Conservation (phyloP, 345 rosid species). For the Eutrema heterophyllum region DNA sequence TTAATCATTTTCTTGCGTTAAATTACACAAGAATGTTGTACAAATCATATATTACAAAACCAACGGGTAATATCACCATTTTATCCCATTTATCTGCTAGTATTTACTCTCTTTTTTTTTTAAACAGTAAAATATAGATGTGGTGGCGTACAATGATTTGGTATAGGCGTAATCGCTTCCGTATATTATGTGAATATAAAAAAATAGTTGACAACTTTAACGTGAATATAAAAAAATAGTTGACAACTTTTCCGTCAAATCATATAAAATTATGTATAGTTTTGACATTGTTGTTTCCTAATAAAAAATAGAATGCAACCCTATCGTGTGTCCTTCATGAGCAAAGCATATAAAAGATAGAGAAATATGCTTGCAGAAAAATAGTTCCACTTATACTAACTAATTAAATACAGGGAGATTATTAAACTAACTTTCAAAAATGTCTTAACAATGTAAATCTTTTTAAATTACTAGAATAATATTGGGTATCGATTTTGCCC, state of each 20-base stretch:
- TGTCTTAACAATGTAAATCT: no score
- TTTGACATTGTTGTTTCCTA: not conserved
- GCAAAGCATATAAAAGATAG: not conserved
- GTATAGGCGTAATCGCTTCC: not conserved
- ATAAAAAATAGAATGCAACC: not conserved
- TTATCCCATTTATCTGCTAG: not conserved
- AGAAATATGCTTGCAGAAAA: not conserved
- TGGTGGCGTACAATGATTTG: not conserved
- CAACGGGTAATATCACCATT: not conserved
- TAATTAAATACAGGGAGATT: no score
- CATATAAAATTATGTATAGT: not conserved
- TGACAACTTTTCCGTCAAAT: not conserved
- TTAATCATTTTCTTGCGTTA: not conserved
- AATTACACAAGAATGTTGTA: not conserved
- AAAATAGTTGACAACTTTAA: not conserved
- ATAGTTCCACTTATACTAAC: not conserved
- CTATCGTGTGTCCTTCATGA: conserved; percentile 2
- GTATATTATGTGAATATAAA: not conserved
- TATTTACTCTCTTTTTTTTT: not conserved
- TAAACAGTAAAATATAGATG: not conserved
- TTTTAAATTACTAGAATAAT: no score
- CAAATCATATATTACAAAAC: not conserved
- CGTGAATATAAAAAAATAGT: not conserved
- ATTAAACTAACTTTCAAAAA: no score
- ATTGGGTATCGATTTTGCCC: no score